phyloP scores from a whole-genome alignment of 176 grass and related monocot species.

The Raddia distichophylla region DNA sequence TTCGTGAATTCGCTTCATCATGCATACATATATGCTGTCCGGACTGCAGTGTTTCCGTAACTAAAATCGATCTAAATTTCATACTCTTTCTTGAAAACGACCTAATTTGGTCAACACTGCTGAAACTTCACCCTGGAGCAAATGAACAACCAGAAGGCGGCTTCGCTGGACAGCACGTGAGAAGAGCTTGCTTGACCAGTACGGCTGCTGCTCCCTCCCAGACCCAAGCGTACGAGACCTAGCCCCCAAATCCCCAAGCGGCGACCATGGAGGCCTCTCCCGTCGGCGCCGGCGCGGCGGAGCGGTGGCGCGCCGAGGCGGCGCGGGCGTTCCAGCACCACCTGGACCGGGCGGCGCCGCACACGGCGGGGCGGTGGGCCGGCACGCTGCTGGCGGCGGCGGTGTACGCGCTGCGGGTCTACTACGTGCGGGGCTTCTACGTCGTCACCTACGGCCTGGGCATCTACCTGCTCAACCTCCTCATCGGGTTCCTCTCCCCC shows the following conservation, averaged over 20 bases:
- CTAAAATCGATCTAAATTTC: too few species aligned
- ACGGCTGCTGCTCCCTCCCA: neutral
- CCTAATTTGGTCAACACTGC: too few species aligned
- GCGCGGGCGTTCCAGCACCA: conserved; percentile 82
- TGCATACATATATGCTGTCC: too few species aligned
- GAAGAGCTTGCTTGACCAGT: conserved; percentile 7
- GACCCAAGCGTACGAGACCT: conserved; percentile 6
- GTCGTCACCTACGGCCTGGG: conserved; percentile 86
- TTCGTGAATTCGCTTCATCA: too few species aligned
- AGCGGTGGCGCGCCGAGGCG: conserved; percentile 64
- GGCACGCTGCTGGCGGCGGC: conserved; percentile 57
- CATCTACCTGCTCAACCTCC: conserved; percentile 97
- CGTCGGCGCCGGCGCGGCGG: conserved; percentile 38
- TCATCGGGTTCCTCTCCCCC: conserved; percentile 98
- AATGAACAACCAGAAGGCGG: neutral
- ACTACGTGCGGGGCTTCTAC: conserved; percentile 86
- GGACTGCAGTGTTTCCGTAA: too few species aligned
- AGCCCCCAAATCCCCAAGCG: conserved; percentile 33
- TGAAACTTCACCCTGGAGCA: too few species aligned
- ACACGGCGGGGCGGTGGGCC: conserved; percentile 64
- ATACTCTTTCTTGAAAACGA: too few species aligned
- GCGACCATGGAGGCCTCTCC: conserved; percentile 41
- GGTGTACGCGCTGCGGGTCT: conserved; percentile 78
- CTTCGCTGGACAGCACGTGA: conserved; percentile 9
- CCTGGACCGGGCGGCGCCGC: conserved; percentile 82